Percentiles rank a stretch among this genome's conserved stretches.
Evolutionary conservation across 805 yeast genomes (phyloP).

Genomic region (Millerago galiae): DNA sequence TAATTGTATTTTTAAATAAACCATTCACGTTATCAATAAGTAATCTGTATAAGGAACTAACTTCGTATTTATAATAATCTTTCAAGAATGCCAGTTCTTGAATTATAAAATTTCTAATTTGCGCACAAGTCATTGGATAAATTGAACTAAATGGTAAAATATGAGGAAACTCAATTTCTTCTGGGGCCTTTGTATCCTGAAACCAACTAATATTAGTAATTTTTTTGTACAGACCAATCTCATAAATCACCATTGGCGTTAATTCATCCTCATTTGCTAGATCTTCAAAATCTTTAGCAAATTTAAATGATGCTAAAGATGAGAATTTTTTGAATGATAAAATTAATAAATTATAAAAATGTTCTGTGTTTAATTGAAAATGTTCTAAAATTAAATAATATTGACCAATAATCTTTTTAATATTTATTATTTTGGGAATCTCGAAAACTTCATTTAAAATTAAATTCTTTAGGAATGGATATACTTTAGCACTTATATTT

Average conservation of each 20-base stretch:
- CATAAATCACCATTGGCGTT: constrained; percentile 75
- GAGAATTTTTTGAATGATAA: constrained; percentile 55
- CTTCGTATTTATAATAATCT: constrained; percentile 57
- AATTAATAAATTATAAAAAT: constrained; percentile 57
- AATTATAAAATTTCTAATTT: constrained; percentile 57
- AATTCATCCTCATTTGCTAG: constrained; percentile 75
- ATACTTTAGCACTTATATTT: constrained; percentile 50
- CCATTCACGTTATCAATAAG: constrained; percentile 58
- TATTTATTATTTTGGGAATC: constrained; percentile 39
- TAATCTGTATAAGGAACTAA: constrained; percentile 53
- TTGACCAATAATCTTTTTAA: constrained; percentile 48
- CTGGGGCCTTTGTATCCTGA: constrained; percentile 41
- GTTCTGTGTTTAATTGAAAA: constrained; percentile 51
- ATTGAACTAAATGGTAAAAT: constrained; percentile 83
- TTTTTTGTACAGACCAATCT: constrained; percentile 51
- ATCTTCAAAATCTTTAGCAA: constrained; percentile 53
- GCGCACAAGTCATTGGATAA: constrained; percentile 81
- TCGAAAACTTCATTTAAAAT: constrained; percentile 35
- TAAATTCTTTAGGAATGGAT: constrained; percentile 49
- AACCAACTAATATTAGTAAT: constrained; percentile 68
- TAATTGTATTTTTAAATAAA: constrained; percentile 61
- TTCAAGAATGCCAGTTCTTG: constrained; percentile 60
- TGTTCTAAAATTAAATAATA: constrained; percentile 74
- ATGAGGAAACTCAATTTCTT: constrained; percentile 38
- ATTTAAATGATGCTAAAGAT: constrained; percentile 45